phyloP scores from a whole-genome alignment of 2,329 filamentous ascomycete species.

The Geosmithia putterillii region DNA sequence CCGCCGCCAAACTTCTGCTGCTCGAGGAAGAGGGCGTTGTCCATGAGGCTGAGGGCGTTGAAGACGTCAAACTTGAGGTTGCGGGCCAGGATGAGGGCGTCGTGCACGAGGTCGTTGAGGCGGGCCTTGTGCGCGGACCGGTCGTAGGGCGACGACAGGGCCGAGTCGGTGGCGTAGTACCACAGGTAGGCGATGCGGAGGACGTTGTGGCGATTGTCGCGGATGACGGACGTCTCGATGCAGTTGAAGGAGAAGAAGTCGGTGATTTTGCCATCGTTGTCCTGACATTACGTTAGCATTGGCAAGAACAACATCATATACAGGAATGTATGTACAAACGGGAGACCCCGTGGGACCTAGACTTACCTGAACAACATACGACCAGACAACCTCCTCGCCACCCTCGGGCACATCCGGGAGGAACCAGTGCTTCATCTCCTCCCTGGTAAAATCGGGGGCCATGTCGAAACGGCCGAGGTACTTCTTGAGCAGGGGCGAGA shows the following conservation, averaged over 20 bases:
- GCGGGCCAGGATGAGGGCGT: slow-evolving; percentile 82
- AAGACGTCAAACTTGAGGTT: slow-evolving; percentile 82
- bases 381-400: slow-evolving; percentile 76
- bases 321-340: neutral
- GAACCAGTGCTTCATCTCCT: slow-evolving; percentile 83
- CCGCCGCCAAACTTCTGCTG: slow-evolving; percentile 91
- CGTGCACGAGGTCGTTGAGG: slow-evolving; percentile 68
- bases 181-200: slow-evolving; percentile 91
- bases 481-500: slow-evolving; percentile 60
- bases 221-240: slow-evolving; percentile 86
- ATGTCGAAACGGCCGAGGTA: slow-evolving; percentile 76
- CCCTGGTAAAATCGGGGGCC: slow-evolving; percentile 65
- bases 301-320: neutral
- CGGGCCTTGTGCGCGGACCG: slow-evolving; percentile 58
- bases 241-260: slow-evolving; percentile 98
- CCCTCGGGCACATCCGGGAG: slow-evolving; percentile 49
- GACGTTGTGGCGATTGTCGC: slow-evolving; percentile 61
- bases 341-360: no score
- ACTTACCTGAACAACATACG: slow-evolving; percentile 74
- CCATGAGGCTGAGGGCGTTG: slow-evolving; percentile 86
- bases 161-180: slow-evolving; percentile 85
- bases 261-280: slow-evolving; percentile 66
- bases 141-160: slow-evolving; percentile 45
- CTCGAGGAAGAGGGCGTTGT: slow-evolving; percentile 87
- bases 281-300: slow-evolving; percentile 17